Evolutionary conservation across 2,329 filamentous ascomycete species (phyloP).

Genomic region (Ophiostoma triangulosporum): DNA sequence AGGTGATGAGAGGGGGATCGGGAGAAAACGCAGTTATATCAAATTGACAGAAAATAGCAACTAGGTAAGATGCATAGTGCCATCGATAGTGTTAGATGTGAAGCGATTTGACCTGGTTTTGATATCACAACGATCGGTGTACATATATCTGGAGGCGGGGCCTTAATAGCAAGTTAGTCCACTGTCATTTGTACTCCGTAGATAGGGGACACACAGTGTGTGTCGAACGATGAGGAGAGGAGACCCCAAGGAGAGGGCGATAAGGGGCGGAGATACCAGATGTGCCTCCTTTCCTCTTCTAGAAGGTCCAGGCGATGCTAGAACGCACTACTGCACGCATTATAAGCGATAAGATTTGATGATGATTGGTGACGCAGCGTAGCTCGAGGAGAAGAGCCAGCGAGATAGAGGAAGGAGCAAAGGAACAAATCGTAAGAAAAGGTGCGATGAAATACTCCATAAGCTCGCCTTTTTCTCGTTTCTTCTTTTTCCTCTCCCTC

Average conservation of each 20-base stretch:
- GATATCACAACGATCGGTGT: too few relatives aligned
- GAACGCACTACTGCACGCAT: background rate
- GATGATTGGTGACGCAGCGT: conserved; percentile 1
- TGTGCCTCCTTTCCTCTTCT: conserved; percentile 3
- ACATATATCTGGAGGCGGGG: too few relatives aligned
- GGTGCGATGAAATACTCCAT: background rate
- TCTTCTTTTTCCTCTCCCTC: background rate
- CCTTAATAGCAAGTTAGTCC: too few relatives aligned
- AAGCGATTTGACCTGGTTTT: too few relatives aligned
- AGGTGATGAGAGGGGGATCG: too few relatives aligned
- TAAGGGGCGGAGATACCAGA: background rate
- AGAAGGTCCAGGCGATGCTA: conserved; percentile 7
- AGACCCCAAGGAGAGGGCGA: background rate
- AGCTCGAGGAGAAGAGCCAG: background rate
- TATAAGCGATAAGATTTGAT: background rate
- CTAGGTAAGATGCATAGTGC: too few relatives aligned
- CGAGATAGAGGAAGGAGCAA: background rate
- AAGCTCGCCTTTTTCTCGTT: background rate
- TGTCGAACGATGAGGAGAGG: too few relatives aligned
- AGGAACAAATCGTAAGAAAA: background rate
- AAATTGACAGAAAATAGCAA: too few relatives aligned
- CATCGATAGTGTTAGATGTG: too few relatives aligned
- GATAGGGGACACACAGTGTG: too few relatives aligned
- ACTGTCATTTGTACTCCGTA: too few relatives aligned
- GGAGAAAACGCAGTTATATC: too few relatives aligned